These are phyloP conservation scores for Populus trichocarpa DNA, from an alignment of 441 rosid species.

Conservation along the genomic window DNA sequence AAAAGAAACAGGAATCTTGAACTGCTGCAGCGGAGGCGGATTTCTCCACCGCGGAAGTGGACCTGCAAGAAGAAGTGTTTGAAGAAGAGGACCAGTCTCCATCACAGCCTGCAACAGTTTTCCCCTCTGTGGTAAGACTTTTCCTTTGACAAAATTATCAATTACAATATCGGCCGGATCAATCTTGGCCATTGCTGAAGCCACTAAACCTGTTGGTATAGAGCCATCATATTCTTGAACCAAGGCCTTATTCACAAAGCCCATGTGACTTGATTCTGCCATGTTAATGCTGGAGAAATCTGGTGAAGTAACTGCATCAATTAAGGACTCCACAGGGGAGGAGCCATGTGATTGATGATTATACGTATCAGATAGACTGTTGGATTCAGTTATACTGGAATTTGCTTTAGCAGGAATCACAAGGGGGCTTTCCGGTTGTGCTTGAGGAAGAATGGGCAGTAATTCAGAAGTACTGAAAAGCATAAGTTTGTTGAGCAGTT, in stretches of 20 bases:
- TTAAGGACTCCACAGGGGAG: conserved; percentile 64
- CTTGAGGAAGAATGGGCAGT: conserved; percentile 10
- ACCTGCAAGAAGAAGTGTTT: conserved; percentile 72
- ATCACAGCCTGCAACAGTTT: conserved; percentile 63
- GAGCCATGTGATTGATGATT: conserved; percentile 50
- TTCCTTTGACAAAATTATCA: conserved; percentile 48
- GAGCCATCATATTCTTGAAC: conserved; percentile 23
- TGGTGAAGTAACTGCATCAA: conserved; percentile 70
- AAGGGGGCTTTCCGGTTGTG: conserved; percentile 24
- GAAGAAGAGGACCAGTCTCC: conserved; percentile 78
- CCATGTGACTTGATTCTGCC: conserved; percentile 45
- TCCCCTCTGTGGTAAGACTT: conserved; percentile 61
- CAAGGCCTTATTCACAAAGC: conserved; percentile 26
- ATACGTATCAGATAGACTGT: conserved; percentile 46
- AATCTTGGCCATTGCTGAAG: conserved; percentile 23
- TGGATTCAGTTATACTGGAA: conserved; percentile 83
- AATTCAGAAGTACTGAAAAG: conserved; percentile 24
- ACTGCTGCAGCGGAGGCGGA: conserved; percentile 66
- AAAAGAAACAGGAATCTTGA: conserved; percentile 50
- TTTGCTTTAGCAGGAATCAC: conserved; percentile 44
- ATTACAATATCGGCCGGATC: conserved; percentile 44
- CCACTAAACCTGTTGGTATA: conserved; percentile 7
- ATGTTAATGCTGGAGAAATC: conserved; percentile 55
- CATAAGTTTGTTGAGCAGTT: conserved; percentile 39
- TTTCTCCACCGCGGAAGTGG: conserved; percentile 91